Percentiles rank a stretch among this genome's conserved stretches.
Conservation (phyloP, 169 alveolate genomes). For the Plasmodium ovale region DNA sequence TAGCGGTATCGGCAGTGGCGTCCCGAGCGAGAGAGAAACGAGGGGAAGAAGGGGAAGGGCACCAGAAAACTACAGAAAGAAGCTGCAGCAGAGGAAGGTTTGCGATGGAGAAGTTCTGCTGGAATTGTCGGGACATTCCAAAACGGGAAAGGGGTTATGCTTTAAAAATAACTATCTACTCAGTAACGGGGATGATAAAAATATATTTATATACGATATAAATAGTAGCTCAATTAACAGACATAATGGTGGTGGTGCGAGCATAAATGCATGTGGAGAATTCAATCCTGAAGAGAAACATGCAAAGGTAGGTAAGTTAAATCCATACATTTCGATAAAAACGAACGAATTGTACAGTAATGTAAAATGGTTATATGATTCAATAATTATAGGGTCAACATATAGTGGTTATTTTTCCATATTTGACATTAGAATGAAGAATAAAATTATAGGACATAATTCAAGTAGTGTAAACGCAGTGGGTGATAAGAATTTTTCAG, state of each 20-base stretch:
- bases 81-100: conserved; percentile 5
- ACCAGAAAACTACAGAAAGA: neutral
- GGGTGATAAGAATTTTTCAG: too few relatives aligned
- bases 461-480: neutral
- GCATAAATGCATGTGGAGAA: neutral
- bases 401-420: conserved; percentile 70
- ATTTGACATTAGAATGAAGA: conserved; percentile 62
- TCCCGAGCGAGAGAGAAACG: neutral
- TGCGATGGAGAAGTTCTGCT: conserved; percentile 56
- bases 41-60: neutral
- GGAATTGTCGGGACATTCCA: conserved; percentile 40
- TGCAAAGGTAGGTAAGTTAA: conserved; percentile 24
- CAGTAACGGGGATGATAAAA: conserved; percentile 64
- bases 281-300: conserved; percentile 13
- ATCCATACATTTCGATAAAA: conserved; percentile 45
- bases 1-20: too few relatives aligned
- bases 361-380: conserved; percentile 63
- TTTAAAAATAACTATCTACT: conserved; percentile 45
- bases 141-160: conserved; percentile 58
- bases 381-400: conserved; percentile 41
- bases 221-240: conserved; percentile 2
- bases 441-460: neutral
- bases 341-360: conserved; percentile 60
- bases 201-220: conserved; percentile 50
- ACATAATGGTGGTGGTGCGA: neutral